Evolutionary conservation across 78 protist genomes (phyloP).

Genomic region (Dictyostelium purpureum): DNA sequence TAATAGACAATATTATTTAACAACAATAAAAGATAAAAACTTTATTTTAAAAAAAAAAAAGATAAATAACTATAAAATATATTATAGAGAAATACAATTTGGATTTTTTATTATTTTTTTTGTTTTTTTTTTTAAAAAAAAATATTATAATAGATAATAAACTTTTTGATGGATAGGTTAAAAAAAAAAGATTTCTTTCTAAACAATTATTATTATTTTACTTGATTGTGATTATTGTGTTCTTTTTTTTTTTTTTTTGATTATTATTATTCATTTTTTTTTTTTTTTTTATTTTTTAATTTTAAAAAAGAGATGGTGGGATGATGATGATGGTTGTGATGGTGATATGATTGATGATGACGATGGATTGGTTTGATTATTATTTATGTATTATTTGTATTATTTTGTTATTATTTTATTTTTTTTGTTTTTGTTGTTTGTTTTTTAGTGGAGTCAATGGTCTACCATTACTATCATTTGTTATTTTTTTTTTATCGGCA

Average conservation of each 20-base stretch:
- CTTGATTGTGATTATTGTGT: not conserved
- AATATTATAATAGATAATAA: no score
- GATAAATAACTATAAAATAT: no score
- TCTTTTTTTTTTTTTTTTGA: not conserved
- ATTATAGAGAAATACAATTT: no score
- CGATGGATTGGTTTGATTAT: not conserved
- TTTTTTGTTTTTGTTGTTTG: constrained; percentile 66
- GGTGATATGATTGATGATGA: not conserved
- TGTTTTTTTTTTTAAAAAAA: no score
- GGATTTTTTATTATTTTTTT: no score
- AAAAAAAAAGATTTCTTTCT: not conserved
- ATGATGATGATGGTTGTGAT: not conserved
- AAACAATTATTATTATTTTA: no score
- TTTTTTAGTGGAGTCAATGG: constrained; percentile 80
- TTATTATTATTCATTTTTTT: not conserved
- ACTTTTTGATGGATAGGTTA: not conserved
- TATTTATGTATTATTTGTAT: not conserved
- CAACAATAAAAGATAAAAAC: no score
- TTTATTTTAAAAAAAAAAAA: no score
- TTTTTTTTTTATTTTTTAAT: not conserved
- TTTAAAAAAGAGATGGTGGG: no score
- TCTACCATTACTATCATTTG: constrained; percentile 70
- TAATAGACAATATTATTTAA: no score
- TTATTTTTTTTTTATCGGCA: constrained; percentile 89
- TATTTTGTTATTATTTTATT: not conserved